Percentiles rank a stretch among this genome's conserved stretches.
These are phyloP conservation scores for Colletotrichum musicola DNA, from an alignment of 2,329 filamentous ascomycete species.

Conservation along the genomic window DNA sequence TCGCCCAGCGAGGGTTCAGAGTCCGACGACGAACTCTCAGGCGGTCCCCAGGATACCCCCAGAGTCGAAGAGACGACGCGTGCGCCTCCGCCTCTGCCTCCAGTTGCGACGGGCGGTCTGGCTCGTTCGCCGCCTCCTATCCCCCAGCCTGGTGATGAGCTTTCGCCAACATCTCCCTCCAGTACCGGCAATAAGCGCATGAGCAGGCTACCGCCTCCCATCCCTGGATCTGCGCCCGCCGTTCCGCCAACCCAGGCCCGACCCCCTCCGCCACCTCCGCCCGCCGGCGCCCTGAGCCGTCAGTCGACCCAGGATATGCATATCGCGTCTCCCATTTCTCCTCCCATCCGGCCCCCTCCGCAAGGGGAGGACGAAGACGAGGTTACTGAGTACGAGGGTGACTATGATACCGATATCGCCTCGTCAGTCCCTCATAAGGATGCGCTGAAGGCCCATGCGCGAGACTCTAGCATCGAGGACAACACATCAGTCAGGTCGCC, in stretches of 20 bases:
- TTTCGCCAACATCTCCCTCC: conserved; percentile 60
- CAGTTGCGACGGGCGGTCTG: conserved; percentile 29
- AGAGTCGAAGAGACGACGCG: conserved; percentile 31
- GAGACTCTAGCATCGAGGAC: conserved; percentile 82
- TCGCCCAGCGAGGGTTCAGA: conserved; percentile 84
- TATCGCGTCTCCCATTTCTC: conserved; percentile 54
- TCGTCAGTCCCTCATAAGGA: conserved; percentile 96
- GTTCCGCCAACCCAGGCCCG: conserved; percentile 65
- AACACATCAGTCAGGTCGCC: conserved; percentile 72
- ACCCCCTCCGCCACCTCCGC: conserved; percentile 77
- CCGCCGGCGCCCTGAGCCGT: conserved; percentile 64
- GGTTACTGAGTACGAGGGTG: conserved; percentile 94
- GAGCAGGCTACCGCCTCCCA: conserved; percentile 70
- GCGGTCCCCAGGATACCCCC: conserved; percentile 44
- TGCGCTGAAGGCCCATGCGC: conserved; percentile 84
- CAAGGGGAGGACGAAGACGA: conserved; percentile 80
- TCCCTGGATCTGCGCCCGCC: conserved; percentile 67
- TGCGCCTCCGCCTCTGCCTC: conserved; percentile 57
- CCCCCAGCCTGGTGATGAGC: conserved; percentile 53
- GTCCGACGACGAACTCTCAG: conserved; percentile 88
- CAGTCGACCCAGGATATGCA: conserved; percentile 70
- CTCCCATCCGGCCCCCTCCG: conserved; percentile 57
- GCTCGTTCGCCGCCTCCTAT: conserved; percentile 51
- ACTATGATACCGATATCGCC: conserved; percentile 97
- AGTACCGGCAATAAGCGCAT: conserved; percentile 62